A percentile compares a stretch with the other conserved stretches of the same genome.
Conservation (phyloP, 208 protist species). For the Acanthamoeba rhysodes region DNA sequence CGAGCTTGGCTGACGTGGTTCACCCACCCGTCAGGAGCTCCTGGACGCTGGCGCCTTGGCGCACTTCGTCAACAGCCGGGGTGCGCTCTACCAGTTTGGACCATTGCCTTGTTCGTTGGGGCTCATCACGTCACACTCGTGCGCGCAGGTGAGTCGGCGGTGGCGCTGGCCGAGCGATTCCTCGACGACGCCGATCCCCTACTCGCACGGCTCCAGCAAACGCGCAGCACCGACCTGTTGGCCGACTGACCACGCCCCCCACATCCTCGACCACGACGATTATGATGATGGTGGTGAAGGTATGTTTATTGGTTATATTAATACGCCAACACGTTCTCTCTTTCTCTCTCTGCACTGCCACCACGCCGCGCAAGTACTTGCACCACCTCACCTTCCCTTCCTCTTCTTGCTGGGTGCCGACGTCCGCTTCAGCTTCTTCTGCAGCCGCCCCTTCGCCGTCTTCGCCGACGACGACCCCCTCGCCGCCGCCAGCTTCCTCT, state of each 20-base stretch:
- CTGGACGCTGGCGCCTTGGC: background rate
- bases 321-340: no score
- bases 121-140: background rate
- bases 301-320: no score
- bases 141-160: background rate
- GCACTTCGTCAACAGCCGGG: background rate
- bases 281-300: no score
- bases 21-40: background rate
- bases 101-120: background rate
- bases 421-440: background rate
- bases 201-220: background rate
- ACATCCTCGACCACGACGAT: no score
- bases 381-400: no score
- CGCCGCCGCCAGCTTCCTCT: background rate
- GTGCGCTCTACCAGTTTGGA: background rate
- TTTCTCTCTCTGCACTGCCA: no score
- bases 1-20: background rate
- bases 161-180: background rate
- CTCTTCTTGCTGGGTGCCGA: no score
- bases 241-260: background rate
- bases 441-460: background rate
- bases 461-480: background rate
- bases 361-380: no score
- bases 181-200: background rate
- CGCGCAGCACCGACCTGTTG: background rate